Evolutionary conservation across 2,329 filamentous ascomycete species (phyloP), one percentile per base, ranked within the genome.

Genomic region (Ceratocystis smalleyi): DNA sequence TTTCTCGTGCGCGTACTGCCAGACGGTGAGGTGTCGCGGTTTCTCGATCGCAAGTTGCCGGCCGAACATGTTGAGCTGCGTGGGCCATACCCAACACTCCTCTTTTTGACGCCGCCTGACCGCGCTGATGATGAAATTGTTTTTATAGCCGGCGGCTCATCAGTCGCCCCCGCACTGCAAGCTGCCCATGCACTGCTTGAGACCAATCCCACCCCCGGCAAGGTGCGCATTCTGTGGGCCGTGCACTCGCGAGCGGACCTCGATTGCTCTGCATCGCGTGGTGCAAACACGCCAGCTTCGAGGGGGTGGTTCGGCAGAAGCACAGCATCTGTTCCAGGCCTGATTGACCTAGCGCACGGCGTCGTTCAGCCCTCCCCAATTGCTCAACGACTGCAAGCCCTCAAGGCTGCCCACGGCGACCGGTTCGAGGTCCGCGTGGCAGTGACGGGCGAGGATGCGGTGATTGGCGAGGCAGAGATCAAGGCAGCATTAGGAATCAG

Each of bases 101-200:
- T 80, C 70, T 70, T 83, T 10, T 62, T 69, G 4, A 61, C 68
- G 5, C 68, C 74, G 10, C 69, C 76, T 1, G 74, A 73, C 15
- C 63, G 64, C 1, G 63, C 68, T 45, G 68, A 69, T 24, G 70
- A 70, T n/a, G 67, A 68, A 22, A 78, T 96, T 2, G 77, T 96
- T 1, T 96, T 97, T 71, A 76, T 97, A 24, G 94, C 91, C 1
- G 94, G 91, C 1, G 94, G 94, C 0, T 99, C 94, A 0, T 92
- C 94, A 0, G 88, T 99, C 69, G 91, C 90, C 17, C 89, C 92
- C 0, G 94, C 91, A 6, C 75, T 97, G 73, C 92, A 97, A 74
- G 82, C 87, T 49, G 88, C 85, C 1, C 76, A 84, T 67, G 82
- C 83, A 0, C 74, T 92, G 10, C 75, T 84, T 3, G 74, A 78